phyloP scores from a whole-genome alignment of 768 basidiomycete genomes.

The Mycena amicta region DNA sequence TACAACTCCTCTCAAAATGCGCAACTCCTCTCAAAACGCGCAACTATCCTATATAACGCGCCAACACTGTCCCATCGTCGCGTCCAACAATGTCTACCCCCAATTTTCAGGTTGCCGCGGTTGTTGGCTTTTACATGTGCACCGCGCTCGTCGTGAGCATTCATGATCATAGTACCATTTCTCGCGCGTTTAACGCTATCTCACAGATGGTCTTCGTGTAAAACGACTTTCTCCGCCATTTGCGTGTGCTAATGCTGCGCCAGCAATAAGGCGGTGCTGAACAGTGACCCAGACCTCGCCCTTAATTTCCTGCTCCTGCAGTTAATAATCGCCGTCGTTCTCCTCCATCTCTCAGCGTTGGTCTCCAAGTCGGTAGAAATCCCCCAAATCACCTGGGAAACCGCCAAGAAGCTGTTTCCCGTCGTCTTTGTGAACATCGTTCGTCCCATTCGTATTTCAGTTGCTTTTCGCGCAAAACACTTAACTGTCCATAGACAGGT shows the following conservation, averaged over 20 bases:
- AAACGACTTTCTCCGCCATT: conserved; percentile 13
- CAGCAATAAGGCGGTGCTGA: conserved; percentile 80
- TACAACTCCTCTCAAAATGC: too few relatives aligned
- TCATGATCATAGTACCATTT: conserved; percentile 7
- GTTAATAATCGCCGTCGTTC: conserved; percentile 65
- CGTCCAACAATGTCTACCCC: conserved; percentile 33
- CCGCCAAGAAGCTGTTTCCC: conserved; percentile 60
- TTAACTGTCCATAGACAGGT: conserved; percentile 25
- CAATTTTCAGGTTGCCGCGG: conserved; percentile 60
- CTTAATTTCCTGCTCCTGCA: conserved; percentile 70
- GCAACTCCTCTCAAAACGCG: too few relatives aligned
- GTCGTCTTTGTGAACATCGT: conserved; percentile 71
- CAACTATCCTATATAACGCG: too few relatives aligned
- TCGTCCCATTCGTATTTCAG: conserved; percentile 24
- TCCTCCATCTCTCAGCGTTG: conserved; percentile 58
- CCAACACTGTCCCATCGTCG: too few relatives aligned
- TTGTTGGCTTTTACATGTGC: conserved; percentile 78
- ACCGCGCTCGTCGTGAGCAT: conserved; percentile 70
- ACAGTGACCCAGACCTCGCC: conserved; percentile 64
- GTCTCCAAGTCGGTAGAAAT: conserved; percentile 56
- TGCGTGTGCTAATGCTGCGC: conserved; percentile 6
- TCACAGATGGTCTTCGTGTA: conserved; percentile 57
- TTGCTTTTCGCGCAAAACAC: not conserved
- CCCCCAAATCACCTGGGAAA: conserved; percentile 52
- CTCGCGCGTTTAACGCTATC: conserved; percentile 1